Percentiles rank a stretch among this genome's conserved stretches.
Evolutionary conservation across 2,329 filamentous ascomycete species (phyloP).

Genomic region (Epichloe amarillans): DNA sequence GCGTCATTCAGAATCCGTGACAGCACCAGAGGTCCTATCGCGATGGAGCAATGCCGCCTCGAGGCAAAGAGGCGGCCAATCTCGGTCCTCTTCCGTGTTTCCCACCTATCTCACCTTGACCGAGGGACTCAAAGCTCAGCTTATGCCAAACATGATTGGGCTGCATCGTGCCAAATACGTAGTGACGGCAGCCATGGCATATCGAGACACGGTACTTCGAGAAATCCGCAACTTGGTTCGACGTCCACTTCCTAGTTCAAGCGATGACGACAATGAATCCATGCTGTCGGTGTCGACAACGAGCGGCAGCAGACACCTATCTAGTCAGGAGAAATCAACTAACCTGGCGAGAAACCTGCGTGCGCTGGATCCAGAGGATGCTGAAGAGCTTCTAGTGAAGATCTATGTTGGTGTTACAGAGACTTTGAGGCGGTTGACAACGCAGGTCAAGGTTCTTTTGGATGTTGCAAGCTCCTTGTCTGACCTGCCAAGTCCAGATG

Average conservation of each 20-base stretch:
- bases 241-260: slow-evolving; percentile 77
- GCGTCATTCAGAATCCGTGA: slow-evolving; percentile 63
- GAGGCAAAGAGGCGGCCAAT: slow-evolving; percentile 54
- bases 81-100: slow-evolving; percentile 52
- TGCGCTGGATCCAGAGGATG: slow-evolving; percentile 68
- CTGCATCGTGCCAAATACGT: slow-evolving; percentile 73
- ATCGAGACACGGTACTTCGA: slow-evolving; percentile 69
- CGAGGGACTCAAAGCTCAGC: slow-evolving; percentile 53
- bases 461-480: slow-evolving; percentile 75
- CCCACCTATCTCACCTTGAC: slow-evolving; percentile 69
- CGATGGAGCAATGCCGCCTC: slow-evolving; percentile 73
- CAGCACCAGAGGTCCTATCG: slow-evolving; percentile 59
- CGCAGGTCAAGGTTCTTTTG: slow-evolving; percentile 86
- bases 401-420: slow-evolving; percentile 85
- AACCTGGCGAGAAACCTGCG: slow-evolving; percentile 80
- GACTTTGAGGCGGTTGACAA: slow-evolving; percentile 69
- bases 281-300: slow-evolving; percentile 75
- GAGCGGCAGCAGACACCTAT: slow-evolving; percentile 51
- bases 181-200: slow-evolving; percentile 66
- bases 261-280: slow-evolving; percentile 85
- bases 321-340: slow-evolving; percentile 79
- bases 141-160: slow-evolving; percentile 61
- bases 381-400: slow-evolving; percentile 66
- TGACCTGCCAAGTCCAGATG: slow-evolving; percentile 24
- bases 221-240: slow-evolving; percentile 81